phyloP scores from a whole-genome alignment of 2,329 filamentous ascomycete species.

The Pseudogymnoascus sp. region DNA sequence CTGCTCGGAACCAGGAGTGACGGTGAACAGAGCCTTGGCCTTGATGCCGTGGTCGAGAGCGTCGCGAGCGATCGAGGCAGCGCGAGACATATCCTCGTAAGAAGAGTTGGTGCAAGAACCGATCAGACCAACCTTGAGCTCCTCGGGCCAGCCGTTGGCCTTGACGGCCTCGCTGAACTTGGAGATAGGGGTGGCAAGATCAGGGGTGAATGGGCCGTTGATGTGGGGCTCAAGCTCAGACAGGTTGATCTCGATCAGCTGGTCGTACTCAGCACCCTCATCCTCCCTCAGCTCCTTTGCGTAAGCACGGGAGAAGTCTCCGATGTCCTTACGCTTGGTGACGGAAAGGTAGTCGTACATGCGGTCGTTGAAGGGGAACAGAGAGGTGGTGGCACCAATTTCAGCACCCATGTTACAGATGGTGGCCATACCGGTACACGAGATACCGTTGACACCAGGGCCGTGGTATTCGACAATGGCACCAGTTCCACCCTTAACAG shows the following conservation, averaged over 20 bases:
- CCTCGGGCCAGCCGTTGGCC: constrained; percentile 91
- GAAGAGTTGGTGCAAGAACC: constrained; percentile 95
- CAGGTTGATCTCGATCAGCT: constrained; percentile 93
- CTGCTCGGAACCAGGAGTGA: constrained; percentile 95
- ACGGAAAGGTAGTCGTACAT: constrained; percentile 94
- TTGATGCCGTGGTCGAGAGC: constrained; percentile 89
- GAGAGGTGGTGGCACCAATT: constrained; percentile 78
- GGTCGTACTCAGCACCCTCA: constrained; percentile 87
- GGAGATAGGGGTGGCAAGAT: constrained; percentile 94
- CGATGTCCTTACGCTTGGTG: constrained; percentile 85
- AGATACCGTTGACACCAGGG: constrained; percentile 66
- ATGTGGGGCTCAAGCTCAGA: constrained; percentile 93
- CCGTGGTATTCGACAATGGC: constrained; percentile 74
- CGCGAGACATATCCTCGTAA: constrained; percentile 85
- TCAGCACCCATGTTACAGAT: constrained; percentile 67
- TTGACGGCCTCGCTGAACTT: constrained; percentile 94
- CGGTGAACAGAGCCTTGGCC: constrained; percentile 85
- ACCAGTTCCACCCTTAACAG: constrained; percentile 96
- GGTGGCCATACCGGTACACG: constrained; percentile 80
- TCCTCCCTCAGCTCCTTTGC: constrained; percentile 80
- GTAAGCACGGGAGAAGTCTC: constrained; percentile 79
- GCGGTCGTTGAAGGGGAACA: constrained; percentile 97
- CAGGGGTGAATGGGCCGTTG: constrained; percentile 97
- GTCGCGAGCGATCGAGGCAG: constrained; percentile 83
- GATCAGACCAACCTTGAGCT: constrained; percentile 93